Conservation (phyloP, 192 early-diverging fungal species). For the Dimargaris xerosporica region DNA sequence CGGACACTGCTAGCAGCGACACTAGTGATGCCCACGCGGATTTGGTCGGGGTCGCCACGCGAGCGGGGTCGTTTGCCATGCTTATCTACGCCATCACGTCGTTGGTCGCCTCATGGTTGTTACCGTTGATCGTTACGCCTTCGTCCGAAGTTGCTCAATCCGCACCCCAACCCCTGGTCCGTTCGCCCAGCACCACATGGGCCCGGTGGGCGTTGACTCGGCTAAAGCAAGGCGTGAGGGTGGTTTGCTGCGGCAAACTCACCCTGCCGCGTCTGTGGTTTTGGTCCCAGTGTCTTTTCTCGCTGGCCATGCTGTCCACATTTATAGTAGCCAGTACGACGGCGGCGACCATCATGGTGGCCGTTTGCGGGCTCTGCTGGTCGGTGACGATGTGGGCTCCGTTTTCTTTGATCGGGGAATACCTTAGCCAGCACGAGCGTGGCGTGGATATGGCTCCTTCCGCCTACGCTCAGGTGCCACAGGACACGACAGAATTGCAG, state of each 20-base stretch:
- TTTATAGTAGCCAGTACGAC: constrained; percentile 33
- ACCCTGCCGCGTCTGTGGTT: constrained; percentile 49
- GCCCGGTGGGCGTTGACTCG: too few species aligned
- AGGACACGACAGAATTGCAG: not conserved
- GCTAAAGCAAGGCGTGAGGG: too few species aligned
- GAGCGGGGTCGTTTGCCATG: constrained; percentile 75
- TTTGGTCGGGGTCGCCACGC: constrained; percentile 35
- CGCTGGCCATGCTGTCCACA: constrained; percentile 49
- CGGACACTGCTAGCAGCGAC: too few species aligned
- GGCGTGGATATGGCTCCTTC: not conserved
- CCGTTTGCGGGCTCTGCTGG: constrained; percentile 69
- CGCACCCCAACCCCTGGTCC: too few species aligned
- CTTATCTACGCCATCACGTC: constrained; percentile 63
- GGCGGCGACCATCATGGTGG: constrained; percentile 50
- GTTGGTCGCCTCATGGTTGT: constrained; percentile 26
- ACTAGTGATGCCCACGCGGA: constrained; percentile 17
- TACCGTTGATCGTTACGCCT: constrained; percentile 15
- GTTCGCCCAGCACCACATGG: constrained; percentile 3
- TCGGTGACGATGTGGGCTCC: constrained; percentile 83
- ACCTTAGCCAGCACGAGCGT: constrained; percentile 24
- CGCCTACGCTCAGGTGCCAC: not conserved
- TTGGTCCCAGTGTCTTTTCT: constrained; percentile 46
- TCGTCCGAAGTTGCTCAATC: constrained; percentile 9
- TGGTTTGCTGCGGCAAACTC: too few species aligned
- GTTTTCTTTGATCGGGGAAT: constrained; percentile 76